These are phyloP conservation scores for Mycosphaerella sp. DNA, from an alignment of 2,329 filamentous ascomycete genomes.

Conservation along the genomic window DNA sequence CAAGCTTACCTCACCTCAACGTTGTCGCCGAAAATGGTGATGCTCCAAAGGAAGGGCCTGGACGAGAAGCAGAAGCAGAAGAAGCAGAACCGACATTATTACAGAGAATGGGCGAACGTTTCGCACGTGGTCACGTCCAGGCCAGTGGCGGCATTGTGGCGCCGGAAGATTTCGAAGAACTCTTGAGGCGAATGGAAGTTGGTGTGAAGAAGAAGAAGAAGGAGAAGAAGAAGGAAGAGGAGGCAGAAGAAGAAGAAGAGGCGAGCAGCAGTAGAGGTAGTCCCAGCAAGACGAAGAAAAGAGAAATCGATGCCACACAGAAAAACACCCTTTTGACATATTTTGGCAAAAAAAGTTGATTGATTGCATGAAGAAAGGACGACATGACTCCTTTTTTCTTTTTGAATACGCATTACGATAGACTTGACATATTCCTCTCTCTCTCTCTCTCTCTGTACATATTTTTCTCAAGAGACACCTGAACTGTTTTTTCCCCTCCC, in stretches of 20 bases:
- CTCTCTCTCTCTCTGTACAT: no score
- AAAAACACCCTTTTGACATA: neutral
- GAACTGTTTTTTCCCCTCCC: no score
- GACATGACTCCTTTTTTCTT: no score
- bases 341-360: neutral
- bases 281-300: constrained; percentile 19
- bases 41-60: neutral
- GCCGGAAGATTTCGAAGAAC: constrained; percentile 56
- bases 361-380: no score
- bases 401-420: no score
- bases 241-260: constrained; percentile 1
- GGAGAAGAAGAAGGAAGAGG: constrained; percentile 33
- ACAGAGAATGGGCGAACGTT: constrained; percentile 54
- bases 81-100: constrained; percentile 31
- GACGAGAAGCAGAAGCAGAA: no score
- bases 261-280: constrained; percentile 25
- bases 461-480: no score
- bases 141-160: constrained; percentile 60
- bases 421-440: no score
- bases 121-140: constrained; percentile 61
- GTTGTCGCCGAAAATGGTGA: constrained; percentile 30
- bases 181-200: constrained; percentile 54
- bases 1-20: constrained; percentile 29
- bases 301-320: constrained; percentile 5
- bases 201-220: constrained; percentile 45